These are phyloP conservation scores for Secale cereale DNA, from an alignment of 176 grass and related monocot species.

Conservation along the genomic window DNA sequence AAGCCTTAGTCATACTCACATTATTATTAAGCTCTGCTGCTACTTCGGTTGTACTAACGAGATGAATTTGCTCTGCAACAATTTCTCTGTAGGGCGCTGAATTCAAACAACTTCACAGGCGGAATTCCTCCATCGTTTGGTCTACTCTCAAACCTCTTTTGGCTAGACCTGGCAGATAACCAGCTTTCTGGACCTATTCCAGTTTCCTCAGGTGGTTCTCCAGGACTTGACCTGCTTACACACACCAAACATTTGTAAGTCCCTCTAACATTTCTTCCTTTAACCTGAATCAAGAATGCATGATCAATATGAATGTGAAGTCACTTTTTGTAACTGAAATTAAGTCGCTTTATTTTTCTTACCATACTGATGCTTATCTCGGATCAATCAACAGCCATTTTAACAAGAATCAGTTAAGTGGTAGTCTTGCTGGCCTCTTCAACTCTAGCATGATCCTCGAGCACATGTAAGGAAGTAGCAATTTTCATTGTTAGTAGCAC, in stretches of 20 bases:
- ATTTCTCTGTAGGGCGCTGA: slow-evolving; percentile 40
- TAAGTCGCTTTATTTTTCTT: neutral
- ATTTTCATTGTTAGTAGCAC: neutral
- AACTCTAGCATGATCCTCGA: slow-evolving; percentile 34
- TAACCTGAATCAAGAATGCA: neutral
- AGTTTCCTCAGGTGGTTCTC: slow-evolving; percentile 32
- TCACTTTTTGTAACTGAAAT: neutral
- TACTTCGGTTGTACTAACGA: slow-evolving; percentile 1
- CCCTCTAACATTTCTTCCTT: neutral
- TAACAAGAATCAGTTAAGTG: slow-evolving; percentile 40
- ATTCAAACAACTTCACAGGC: slow-evolving; percentile 46
- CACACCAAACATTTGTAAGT: slow-evolving; percentile 43
- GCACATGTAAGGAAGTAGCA: slow-evolving; percentile 42
- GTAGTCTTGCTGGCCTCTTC: slow-evolving; percentile 36
- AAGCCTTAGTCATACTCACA: neutral
- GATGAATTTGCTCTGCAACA: slow-evolving; percentile 7
- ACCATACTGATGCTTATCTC: neutral
- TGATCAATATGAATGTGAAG: neutral
- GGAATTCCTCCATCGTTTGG: slow-evolving; percentile 47
- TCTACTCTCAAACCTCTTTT: slow-evolving; percentile 36
- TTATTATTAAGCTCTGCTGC: neutral
- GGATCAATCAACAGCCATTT: slow-evolving; percentile 42
- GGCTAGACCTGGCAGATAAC: slow-evolving; percentile 45
- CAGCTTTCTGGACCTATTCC: slow-evolving; percentile 43
- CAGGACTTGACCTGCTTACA: slow-evolving; percentile 42